These are phyloP conservation scores for Corynespora cassiicola DNA, from an alignment of 2,329 filamentous ascomycete genomes.

Conservation along the genomic window DNA sequence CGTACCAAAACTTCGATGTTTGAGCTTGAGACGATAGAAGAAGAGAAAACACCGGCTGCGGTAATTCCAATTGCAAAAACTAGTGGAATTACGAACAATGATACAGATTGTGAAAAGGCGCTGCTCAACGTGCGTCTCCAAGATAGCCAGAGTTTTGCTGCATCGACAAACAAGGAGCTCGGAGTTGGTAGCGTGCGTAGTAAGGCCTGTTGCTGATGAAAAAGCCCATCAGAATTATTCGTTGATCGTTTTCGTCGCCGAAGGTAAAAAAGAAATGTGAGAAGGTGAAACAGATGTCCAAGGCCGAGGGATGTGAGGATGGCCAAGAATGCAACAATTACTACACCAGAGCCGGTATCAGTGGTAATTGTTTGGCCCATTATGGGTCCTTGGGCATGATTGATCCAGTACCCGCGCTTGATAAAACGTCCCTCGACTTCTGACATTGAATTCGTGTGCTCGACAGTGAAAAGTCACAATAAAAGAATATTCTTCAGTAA, in stretches of 20 bases:
- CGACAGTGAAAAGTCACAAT: too few relatives aligned
- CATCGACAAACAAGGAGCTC: slow-evolving; percentile 18
- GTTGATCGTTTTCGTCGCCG: slow-evolving; percentile 15
- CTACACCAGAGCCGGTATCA: slow-evolving; percentile 19
- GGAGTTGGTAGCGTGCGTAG: slow-evolving; percentile 23
- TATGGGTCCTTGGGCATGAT: slow-evolving; percentile 13
- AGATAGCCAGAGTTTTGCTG: slow-evolving; percentile 22
- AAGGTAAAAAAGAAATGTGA: slow-evolving; percentile 23
- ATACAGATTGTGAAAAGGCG: slow-evolving; percentile 1
- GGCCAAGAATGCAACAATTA: slow-evolving; percentile 26
- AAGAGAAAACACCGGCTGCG: slow-evolving; percentile 8
- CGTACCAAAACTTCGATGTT: slow-evolving; percentile 8
- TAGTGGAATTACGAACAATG: not conserved
- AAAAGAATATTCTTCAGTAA: too few relatives aligned
- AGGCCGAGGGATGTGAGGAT: slow-evolving; percentile 11
- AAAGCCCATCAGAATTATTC: slow-evolving; percentile 18
- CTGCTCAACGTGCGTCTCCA: slow-evolving; percentile 14
- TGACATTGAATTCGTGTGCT: too few relatives aligned
- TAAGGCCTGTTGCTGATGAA: slow-evolving; percentile 26
- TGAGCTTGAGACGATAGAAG: slow-evolving; percentile 4
- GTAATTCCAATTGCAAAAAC: slow-evolving; percentile 4
- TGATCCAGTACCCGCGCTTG: slow-evolving; percentile 6
- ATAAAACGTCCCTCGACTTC: slow-evolving; percentile 2
- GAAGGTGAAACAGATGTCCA: slow-evolving; percentile 25
- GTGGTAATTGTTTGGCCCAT: slow-evolving; percentile 27